Evolutionary conservation across 2,329 filamentous ascomycete genomes (phyloP).

Genomic region (Teratosphaeria epicoccoides): DNA sequence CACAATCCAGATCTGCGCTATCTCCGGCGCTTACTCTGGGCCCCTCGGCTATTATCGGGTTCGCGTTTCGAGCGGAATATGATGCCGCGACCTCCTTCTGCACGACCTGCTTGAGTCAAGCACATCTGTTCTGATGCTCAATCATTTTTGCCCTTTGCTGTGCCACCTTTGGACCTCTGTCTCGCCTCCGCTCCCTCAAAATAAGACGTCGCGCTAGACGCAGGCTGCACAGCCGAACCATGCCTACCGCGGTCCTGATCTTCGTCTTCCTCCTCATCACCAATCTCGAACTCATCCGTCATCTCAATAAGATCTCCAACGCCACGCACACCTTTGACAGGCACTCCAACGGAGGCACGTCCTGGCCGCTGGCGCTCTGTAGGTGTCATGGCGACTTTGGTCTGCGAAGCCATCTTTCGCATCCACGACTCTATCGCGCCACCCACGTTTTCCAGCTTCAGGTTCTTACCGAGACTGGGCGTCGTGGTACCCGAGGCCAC

Average conservation of each 20-base stretch:
- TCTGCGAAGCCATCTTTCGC: constrained; percentile 63
- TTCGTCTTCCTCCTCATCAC: constrained; percentile 24
- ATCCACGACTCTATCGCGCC: constrained; percentile 86
- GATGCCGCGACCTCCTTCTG: neutral
- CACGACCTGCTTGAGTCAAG: neutral
- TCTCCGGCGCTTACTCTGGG: neutral
- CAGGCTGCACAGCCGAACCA: constrained; percentile 10
- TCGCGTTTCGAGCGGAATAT: neutral
- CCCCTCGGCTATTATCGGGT: neutral
- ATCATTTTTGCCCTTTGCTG: constrained; percentile 23
- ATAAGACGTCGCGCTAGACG: constrained; percentile 18
- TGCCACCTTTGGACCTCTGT: constrained; percentile 10
- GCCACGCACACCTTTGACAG: constrained; percentile 28
- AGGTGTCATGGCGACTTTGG: constrained; percentile 24
- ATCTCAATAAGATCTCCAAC: constrained; percentile 61
- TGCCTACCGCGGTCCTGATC: constrained; percentile 22
- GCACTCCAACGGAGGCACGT: constrained; percentile 22
- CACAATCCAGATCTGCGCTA: neutral
- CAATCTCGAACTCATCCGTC: constrained; percentile 45
- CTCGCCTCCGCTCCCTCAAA: constrained; percentile 14
- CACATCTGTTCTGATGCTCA: constrained; percentile 8
- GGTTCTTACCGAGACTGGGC: constrained; percentile 18
- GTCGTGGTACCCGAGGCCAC: constrained; percentile 16
- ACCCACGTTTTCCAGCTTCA: constrained; percentile 67
- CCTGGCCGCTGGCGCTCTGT: constrained; percentile 11